Evolutionary conservation across 306 rosid genomes (phyloP).

Genomic region (Trichosanthes cucumerina): DNA sequence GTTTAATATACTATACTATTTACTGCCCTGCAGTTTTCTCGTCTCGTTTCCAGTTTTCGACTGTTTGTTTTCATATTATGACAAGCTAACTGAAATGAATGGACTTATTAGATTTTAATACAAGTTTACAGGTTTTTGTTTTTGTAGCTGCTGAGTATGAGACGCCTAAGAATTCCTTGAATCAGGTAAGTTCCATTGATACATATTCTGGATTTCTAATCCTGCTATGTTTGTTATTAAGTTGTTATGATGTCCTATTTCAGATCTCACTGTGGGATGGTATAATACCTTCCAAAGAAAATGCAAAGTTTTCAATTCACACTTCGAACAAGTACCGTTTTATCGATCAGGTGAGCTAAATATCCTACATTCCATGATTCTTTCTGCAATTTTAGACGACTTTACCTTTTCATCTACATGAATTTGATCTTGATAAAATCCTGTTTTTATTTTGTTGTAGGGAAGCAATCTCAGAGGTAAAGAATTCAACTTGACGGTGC

Average conservation of each 20-base stretch:
- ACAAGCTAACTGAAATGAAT: neutral
- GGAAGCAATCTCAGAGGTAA: slow-evolving; percentile 64
- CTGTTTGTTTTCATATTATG: neutral
- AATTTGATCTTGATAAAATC: neutral
- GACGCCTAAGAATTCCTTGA: slow-evolving; percentile 39
- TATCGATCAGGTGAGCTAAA: slow-evolving; percentile 37
- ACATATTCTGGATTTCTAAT: neutral
- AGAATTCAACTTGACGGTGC: slow-evolving; percentile 58
- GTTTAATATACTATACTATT: neutral
- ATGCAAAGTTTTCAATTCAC: slow-evolving; percentile 49
- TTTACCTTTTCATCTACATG: neutral
- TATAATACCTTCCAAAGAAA: slow-evolving; percentile 61
- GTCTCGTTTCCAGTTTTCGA: neutral
- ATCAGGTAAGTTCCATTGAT: slow-evolving; percentile 33
- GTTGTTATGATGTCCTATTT: slow-evolving; percentile 10
- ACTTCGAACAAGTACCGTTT: slow-evolving; percentile 63
- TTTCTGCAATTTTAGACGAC: neutral
- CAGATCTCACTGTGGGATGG: slow-evolving; percentile 76
- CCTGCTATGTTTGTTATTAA: neutral
- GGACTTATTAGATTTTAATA: neutral
- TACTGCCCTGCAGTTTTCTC: neutral
- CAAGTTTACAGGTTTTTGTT: slow-evolving; percentile 39
- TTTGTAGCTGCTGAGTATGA: slow-evolving; percentile 58
- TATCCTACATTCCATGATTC: neutral
- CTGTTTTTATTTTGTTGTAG: slow-evolving; percentile 16